Percentiles rank a stretch among this genome's conserved stretches.
Evolutionary conservation across 1,284 basidiomycete species (phyloP).

Genomic region (Moniliella sp.): DNA sequence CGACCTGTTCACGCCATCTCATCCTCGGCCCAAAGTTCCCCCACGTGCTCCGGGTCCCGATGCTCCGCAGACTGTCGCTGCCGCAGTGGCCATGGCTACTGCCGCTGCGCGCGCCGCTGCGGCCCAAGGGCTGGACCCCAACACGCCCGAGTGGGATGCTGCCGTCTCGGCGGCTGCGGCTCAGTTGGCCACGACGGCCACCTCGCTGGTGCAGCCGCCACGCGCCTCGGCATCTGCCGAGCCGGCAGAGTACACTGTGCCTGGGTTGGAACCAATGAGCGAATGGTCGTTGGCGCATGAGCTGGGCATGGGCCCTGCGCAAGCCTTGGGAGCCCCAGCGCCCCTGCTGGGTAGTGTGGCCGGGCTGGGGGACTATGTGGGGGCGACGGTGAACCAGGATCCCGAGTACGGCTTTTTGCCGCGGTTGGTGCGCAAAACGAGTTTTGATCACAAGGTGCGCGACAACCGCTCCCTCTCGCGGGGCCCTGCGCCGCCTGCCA

Average conservation of each 20-base stretch:
- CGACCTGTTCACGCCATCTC: conserved; percentile 24
- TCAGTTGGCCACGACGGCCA: no score
- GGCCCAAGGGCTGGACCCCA: no score
- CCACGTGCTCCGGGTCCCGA: no score
- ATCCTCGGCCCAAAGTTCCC: no score
- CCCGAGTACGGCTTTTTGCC: conserved; percentile 32
- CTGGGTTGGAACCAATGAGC: neutral
- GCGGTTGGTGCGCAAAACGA: conserved; percentile 29
- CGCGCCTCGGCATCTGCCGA: neutral
- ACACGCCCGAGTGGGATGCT: neutral
- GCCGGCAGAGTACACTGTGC: conserved; percentile 2
- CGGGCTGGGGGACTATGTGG: conserved; percentile 22
- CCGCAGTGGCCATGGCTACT: no score
- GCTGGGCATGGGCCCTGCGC: conserved; percentile 21
- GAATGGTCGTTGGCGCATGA: conserved; percentile 15
- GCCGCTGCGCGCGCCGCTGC: no score
- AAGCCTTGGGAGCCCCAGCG: conserved; percentile 13
- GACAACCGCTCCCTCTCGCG: no score
- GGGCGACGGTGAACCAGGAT: conserved; percentile 26
- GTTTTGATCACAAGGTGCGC: conserved; percentile 32
- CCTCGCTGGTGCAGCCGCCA: no score
- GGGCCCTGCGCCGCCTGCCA: no score
- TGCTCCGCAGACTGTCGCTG: no score
- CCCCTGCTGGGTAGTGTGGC: conserved; percentile 27
- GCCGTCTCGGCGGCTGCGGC: no score